Evolutionary conservation across 805 yeast genomes (phyloP).

Genomic region (Lachancea nothofagi): DNA sequence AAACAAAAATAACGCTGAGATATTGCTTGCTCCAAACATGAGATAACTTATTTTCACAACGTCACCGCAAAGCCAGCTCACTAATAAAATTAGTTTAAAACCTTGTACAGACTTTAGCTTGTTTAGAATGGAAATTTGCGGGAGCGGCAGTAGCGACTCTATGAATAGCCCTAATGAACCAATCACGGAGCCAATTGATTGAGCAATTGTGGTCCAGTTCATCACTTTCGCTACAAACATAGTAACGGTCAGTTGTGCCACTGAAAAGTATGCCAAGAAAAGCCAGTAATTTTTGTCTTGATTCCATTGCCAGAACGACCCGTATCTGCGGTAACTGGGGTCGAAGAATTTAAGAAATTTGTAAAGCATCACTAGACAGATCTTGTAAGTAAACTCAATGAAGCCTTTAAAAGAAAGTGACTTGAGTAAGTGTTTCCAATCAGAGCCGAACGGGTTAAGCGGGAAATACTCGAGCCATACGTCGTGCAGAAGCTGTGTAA

Average conservation of each 20-base stretch:
- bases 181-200: constrained; percentile 45
- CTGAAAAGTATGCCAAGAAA: constrained; percentile 47
- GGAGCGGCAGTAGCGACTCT: constrained; percentile 69
- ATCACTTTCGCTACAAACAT: constrained; percentile 29
- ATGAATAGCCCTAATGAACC: constrained; percentile 64
- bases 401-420: constrained; percentile 21
- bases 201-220: constrained; percentile 45
- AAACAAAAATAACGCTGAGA: constrained; percentile 56
- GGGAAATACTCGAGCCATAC: constrained; percentile 33
- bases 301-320: constrained; percentile 84
- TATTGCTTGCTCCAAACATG: constrained; percentile 67
- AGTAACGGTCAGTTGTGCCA: constrained; percentile 34
- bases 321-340: constrained; percentile 59
- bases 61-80: constrained; percentile 91
- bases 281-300: constrained; percentile 54
- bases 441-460: constrained; percentile 23
- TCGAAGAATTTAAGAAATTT: constrained; percentile 58
- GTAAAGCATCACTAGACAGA: constrained; percentile 28
- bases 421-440: constrained; percentile 25
- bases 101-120: constrained; percentile 67
- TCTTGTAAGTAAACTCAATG: constrained; percentile 22
- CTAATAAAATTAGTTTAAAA: constrained; percentile 64
- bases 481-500: constrained; percentile 27
- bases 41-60: constrained; percentile 68
- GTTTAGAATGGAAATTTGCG: constrained; percentile 66